phyloP scores from a whole-genome alignment of 352 stramenopile species.

The Pythium grandisporangium region DNA sequence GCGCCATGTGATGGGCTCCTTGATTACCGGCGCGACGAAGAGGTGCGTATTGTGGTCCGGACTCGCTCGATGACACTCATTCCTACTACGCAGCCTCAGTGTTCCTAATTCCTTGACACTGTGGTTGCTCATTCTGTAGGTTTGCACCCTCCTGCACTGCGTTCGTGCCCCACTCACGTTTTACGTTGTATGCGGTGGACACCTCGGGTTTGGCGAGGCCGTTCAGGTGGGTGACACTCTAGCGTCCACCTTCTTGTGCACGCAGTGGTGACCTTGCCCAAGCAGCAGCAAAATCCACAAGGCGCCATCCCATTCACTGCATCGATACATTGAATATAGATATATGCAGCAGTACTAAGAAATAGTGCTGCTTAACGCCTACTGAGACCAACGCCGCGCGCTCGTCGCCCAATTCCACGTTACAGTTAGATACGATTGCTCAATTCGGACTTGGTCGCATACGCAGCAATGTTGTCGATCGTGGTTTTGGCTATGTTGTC shows the following conservation, averaged over 20 bases:
- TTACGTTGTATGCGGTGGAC: slow-evolving; percentile 17
- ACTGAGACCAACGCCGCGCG: too few species aligned
- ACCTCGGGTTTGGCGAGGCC: slow-evolving; percentile 9
- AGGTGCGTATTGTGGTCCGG: slow-evolving; percentile 18
- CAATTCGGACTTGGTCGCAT: slow-evolving; percentile 24
- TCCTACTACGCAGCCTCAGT: not conserved
- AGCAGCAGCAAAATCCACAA: too few species aligned
- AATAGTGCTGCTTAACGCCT: not conserved
- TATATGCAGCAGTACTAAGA: not conserved
- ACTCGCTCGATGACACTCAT: too few species aligned
- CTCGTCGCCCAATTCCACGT: too few species aligned
- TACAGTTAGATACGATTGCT: slow-evolving; percentile 63
- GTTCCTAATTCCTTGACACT: not conserved
- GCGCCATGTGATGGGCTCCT: not conserved
- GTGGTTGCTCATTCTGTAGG: not conserved
- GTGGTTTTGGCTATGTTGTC: slow-evolving; percentile 64
- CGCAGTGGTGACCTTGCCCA: too few species aligned
- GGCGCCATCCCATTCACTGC: slow-evolving; percentile 9
- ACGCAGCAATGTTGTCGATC: slow-evolving; percentile 67
- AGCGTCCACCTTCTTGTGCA: too few species aligned
- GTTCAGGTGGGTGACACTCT: slow-evolving; percentile 15
- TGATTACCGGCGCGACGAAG: slow-evolving; percentile 33
- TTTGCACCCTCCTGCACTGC: slow-evolving; percentile 29
- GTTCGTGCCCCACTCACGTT: slow-evolving; percentile 18
- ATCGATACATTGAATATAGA: not conserved